Conservation (phyloP, 1,284 basidiomycete genomes). For the Schizophyllum amplum region DNA sequence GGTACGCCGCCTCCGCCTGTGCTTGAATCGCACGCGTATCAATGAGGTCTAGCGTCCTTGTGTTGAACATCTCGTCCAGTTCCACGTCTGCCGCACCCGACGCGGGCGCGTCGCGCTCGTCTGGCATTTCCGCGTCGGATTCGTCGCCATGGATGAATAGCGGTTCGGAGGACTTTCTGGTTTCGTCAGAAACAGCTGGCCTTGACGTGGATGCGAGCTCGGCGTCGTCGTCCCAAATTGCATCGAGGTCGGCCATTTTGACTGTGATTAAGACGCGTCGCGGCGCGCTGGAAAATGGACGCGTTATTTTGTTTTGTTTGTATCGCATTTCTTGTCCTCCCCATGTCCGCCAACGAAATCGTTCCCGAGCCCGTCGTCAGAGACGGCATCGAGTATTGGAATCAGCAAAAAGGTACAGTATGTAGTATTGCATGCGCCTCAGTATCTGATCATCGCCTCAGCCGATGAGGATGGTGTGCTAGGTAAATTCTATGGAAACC, state of each 20-base stretch:
- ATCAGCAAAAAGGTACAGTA: conserved; percentile 33
- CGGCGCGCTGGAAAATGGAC: not conserved
- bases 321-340: not conserved
- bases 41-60: not conserved
- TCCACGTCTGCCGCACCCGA: conserved; percentile 36
- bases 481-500: conserved; percentile 36
- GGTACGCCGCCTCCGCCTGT: conserved; percentile 25
- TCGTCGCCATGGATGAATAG: not conserved
- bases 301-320: not conserved
- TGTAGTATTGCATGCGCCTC: not conserved
- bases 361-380: conserved; percentile 38
- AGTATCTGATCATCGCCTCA: conserved; percentile 15
- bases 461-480: conserved; percentile 67
- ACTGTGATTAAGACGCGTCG: not conserved
- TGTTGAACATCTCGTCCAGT: not conserved
- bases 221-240: conserved; percentile 24
- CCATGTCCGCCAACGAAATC: conserved; percentile 20
- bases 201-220: conserved; percentile 22
- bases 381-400: conserved; percentile 74
- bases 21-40: not conserved
- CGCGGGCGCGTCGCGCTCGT: conserved; percentile 25
- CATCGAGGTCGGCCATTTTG: not conserved
- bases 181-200: not conserved
- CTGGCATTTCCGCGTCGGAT: not conserved
- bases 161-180: not conserved